A percentile compares a stretch with the other conserved stretches of the same genome.
Conservation (phyloP, 208 protist species). For the Acanthamoeba triangularis region DNA sequence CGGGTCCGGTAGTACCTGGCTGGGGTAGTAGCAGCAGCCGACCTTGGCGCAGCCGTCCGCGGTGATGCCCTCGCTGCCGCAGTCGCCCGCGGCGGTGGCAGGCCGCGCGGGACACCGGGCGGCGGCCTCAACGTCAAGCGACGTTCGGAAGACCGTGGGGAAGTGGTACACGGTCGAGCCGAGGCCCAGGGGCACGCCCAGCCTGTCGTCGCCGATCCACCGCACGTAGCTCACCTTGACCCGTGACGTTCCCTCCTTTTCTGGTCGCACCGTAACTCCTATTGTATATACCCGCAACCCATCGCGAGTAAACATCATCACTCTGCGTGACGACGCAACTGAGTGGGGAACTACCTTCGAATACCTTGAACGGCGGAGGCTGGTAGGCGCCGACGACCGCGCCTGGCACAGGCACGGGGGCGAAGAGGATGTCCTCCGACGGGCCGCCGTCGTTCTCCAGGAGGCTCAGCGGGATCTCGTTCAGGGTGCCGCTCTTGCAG, state of each 20-base stretch:
- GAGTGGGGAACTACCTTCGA: not conserved
- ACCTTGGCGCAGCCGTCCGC: constrained; percentile 2
- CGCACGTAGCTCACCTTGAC: constrained; percentile 66
- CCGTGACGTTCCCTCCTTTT: constrained; percentile 36
- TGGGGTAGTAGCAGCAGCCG: constrained; percentile 70
- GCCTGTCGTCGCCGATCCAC: not conserved
- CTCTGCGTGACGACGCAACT: not conserved
- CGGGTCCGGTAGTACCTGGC: not conserved
- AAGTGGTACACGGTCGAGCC: constrained; percentile 59
- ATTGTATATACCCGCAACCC: not conserved
- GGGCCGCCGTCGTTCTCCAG: constrained; percentile 63
- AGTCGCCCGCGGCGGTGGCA: not conserved
- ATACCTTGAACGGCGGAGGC: not conserved
- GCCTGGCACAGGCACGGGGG: not conserved
- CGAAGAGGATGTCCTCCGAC: constrained; percentile 71
- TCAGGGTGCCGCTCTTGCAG: constrained; percentile 50
- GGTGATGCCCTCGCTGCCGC: constrained; percentile 59
- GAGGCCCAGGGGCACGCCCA: constrained; percentile 19
- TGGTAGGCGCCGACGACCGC: not conserved
- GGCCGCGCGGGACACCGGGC: not conserved
- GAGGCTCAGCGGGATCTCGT: not conserved
- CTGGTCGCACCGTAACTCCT: constrained; percentile 41
- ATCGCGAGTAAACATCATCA: not conserved
- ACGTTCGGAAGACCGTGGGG: constrained; percentile 45
- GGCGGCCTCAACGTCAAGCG: constrained; percentile 30